Percentiles rank a stretch among this genome's conserved stretches.
These are phyloP conservation scores for Porogramme epimiltina DNA, from an alignment of 1,284 basidiomycete genomes.

Conservation along the genomic window DNA sequence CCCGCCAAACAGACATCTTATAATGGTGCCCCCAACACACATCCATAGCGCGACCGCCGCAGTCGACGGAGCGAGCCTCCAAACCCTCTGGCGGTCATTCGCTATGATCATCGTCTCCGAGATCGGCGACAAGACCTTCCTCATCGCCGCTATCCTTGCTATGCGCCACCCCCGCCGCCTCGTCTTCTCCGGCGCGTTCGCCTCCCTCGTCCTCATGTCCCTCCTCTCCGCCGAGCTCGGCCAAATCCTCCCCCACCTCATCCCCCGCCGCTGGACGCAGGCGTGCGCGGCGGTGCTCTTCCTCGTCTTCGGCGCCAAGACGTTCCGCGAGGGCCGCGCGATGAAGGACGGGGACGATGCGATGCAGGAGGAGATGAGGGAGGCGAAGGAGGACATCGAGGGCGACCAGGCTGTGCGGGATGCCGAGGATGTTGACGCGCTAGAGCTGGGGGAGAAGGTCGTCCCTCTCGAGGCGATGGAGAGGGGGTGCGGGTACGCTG, in stretches of 20 bases:
- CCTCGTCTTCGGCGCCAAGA: constrained; percentile 84
- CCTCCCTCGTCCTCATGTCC: constrained; percentile 91
- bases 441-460: constrained; percentile 38
- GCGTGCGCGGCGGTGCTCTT: constrained; percentile 80
- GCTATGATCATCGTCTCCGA: constrained; percentile 89
- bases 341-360: constrained; percentile 81
- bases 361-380: constrained; percentile 90
- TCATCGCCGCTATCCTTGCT: constrained; percentile 95
- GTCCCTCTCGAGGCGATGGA: constrained; percentile 66
- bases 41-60: too few species aligned
- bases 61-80: constrained; percentile 38
- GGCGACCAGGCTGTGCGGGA: constrained; percentile 60
- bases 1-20: too few species aligned
- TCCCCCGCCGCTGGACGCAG: constrained; percentile 83
- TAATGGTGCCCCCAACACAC: too few species aligned
- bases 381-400: constrained; percentile 89
- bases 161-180: constrained; percentile 88
- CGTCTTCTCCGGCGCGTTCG: constrained; percentile 91
- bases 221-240: constrained; percentile 88
- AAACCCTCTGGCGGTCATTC: constrained; percentile 77
- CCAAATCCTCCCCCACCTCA: constrained; percentile 79
- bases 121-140: constrained; percentile 98
- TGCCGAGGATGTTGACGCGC: constrained; percentile 34
- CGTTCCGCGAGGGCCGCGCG: constrained; percentile 77
- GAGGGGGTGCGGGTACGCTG: constrained; percentile 34